phyloP scores from a whole-genome alignment of 2,329 filamentous ascomycete genomes.

The Colletotrichum lindemuthianum region DNA sequence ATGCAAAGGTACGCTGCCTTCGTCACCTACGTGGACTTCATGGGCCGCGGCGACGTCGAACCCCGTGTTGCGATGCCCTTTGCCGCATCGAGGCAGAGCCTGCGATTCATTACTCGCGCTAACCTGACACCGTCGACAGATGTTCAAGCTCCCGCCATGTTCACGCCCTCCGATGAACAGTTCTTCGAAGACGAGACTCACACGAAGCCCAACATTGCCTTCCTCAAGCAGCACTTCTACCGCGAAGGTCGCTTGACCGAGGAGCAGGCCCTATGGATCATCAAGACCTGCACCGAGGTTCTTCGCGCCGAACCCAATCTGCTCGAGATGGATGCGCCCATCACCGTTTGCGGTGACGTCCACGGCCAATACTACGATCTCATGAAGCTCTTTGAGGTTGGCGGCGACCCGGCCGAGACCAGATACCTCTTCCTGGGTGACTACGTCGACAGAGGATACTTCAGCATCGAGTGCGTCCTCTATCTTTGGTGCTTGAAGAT shows the following conservation, averaged over 20 bases:
- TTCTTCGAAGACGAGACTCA: conserved; percentile 90
- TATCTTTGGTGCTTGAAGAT: conserved; percentile 99
- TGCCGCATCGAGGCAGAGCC: conserved; percentile 29
- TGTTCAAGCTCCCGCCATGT: conserved; percentile 96
- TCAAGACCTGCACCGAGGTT: conserved; percentile 86
- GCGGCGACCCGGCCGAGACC: conserved; percentile 95
- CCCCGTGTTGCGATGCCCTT: conserved; percentile 31
- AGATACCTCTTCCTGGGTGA: conserved; percentile 97
- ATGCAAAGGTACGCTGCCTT: conserved; percentile 83
- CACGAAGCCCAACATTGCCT: conserved; percentile 89
- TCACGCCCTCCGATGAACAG: conserved; percentile 90
- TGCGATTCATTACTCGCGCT: conserved; percentile 38
- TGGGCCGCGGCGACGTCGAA: conserved; percentile 38
- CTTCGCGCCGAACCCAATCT: conserved; percentile 92
- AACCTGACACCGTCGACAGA: conserved; percentile 64
- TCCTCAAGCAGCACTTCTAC: conserved; percentile 98
- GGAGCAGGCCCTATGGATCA: conserved; percentile 96
- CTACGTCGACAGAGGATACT: conserved; percentile 98
- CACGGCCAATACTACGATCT: conserved; percentile 99
- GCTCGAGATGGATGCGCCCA: conserved; percentile 98
- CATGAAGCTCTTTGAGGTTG: conserved; percentile 99
- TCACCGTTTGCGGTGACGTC: conserved; percentile 97
- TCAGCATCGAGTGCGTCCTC: conserved; percentile 98
- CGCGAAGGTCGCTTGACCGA: conserved; percentile 96
- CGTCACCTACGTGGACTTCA: background rate